Base-by-base conservation (phyloP, 1,284 basidiomycete species). In the Peniophora sp. region DNA sequence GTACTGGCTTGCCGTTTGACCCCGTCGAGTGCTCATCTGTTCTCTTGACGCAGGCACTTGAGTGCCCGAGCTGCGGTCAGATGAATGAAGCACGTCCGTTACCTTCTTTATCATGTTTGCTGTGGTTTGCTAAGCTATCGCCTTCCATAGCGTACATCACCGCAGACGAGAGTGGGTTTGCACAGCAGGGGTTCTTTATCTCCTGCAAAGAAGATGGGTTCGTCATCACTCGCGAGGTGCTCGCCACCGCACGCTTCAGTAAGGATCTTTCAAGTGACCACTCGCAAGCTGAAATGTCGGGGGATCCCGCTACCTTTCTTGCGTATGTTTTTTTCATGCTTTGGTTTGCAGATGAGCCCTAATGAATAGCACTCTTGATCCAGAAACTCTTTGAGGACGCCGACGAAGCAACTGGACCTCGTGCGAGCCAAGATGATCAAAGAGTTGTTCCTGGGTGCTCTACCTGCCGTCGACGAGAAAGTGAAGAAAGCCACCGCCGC, bases 221-320 rank as follows among this genome's bases (percentile, higher is more conserved):
- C 16, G 56, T 49, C 2, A 69, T 75, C 24, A 68, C 62, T 2
- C 69, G 65, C 52, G 59, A 64, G 10, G 55, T 52, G 3, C 59
- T 75, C 3, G 69, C 63, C 9, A 55, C 67, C 2, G 56, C 60
- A 11, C 72, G 70, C 52, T 59, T 75, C n/a, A 63, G 60, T 1
- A 51, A 57, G 16, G 68, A 72, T 55, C 47, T 73, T 1, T 58
- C 60, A 11, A 51, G 55, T 8, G 57, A 59, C 17, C 52, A 39
- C 32, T 52, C 52, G 17, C 16, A 41, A 45, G 43, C 50, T 45
- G 39, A 53, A 55, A 20, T 38, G 51, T 10, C 55, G 56, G 36
- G 50, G 2, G 50, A 45, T 12, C 51, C 49, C 20, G 56, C 56
- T 23, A 53, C 41, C 23, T 64, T 60, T 53, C 51, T 71, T 44